Evolutionary conservation across 2,329 filamentous ascomycete species (phyloP).

Genomic region (Didymella glomerata): DNA sequence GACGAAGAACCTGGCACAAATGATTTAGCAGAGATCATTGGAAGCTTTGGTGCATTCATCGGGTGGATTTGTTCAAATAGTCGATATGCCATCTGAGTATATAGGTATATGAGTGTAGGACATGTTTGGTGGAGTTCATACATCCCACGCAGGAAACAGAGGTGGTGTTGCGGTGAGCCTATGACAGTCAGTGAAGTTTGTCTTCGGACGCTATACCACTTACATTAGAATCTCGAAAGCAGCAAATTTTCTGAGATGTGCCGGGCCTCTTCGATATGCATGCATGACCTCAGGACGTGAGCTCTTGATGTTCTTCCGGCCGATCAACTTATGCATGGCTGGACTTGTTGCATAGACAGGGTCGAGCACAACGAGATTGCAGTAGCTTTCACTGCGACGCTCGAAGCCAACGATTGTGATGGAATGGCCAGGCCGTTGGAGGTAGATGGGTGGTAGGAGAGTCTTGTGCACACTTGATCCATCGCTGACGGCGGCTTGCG

Average conservation of each 20-base stretch:
- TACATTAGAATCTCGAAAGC: constrained; percentile 84
- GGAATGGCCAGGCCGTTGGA: constrained; percentile 90
- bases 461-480: constrained; percentile 73
- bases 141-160: constrained; percentile 53
- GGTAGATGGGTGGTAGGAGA: constrained; percentile 81
- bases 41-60: not conserved
- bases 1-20: constrained; percentile 44
- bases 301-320: constrained; percentile 57
- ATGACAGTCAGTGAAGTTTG: constrained; percentile 15
- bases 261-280: constrained; percentile 73
- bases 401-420: constrained; percentile 90
- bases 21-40: constrained; percentile 35
- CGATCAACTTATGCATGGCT: constrained; percentile 66
- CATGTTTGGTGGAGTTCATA: constrained; percentile 39
- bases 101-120: constrained; percentile 1
- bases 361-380: constrained; percentile 85
- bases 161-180: constrained; percentile 51
- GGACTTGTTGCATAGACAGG: constrained; percentile 78
- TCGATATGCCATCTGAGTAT: not conserved
- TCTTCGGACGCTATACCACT: constrained; percentile 37
- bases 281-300: constrained; percentile 65
- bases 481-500: constrained; percentile 59
- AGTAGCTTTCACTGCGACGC: constrained; percentile 67
- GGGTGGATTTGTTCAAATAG: not conserved
- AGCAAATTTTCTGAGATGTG: constrained; percentile 73